Conservation (phyloP, 345 rosid species). For the Lepidium aucheri region DNA sequence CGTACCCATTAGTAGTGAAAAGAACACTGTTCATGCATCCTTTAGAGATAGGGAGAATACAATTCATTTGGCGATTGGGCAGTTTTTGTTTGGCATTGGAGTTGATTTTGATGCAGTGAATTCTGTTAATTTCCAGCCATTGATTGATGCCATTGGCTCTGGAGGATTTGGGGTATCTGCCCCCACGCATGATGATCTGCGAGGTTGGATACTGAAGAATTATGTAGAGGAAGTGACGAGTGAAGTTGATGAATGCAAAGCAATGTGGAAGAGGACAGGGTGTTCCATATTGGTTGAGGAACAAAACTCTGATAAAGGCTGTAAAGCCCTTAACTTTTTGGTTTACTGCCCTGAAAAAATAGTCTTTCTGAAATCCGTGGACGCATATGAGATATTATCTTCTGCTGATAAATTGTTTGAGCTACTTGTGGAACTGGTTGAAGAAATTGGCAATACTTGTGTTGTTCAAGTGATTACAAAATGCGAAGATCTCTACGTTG, state of each 20-base stretch:
- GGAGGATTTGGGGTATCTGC: slow-evolving; percentile 37
- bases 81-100: slow-evolving; percentile 69
- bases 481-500: slow-evolving; percentile 43
- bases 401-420: slow-evolving; percentile 51
- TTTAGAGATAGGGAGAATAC: slow-evolving; percentile 30
- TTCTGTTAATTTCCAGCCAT: slow-evolving; percentile 61
- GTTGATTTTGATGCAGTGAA: slow-evolving; percentile 58
- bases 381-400: slow-evolving; percentile 40
- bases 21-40: slow-evolving; percentile 18
- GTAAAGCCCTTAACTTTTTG: slow-evolving; percentile 41
- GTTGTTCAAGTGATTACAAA: slow-evolving; percentile 86
- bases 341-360: slow-evolving; percentile 59
- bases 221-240: slow-evolving; percentile 64
- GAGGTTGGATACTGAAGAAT: slow-evolving; percentile 63
- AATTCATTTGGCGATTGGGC: slow-evolving; percentile 47
- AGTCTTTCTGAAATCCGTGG: slow-evolving; percentile 57
- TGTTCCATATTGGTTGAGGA: slow-evolving; percentile 76
- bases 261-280: slow-evolving; percentile 59
- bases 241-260: slow-evolving; percentile 34
- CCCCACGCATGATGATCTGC: slow-evolving; percentile 57
- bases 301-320: slow-evolving; percentile 38
- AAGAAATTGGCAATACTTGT: slow-evolving; percentile 61
- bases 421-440: slow-evolving; percentile 58
- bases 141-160: slow-evolving; percentile 56
- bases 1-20: slow-evolving; percentile 30